Percentiles rank a stretch among this genome's conserved stretches.
Conservation (phyloP, 179 eudicot genomes). For the Spergularia azorica region DNA sequence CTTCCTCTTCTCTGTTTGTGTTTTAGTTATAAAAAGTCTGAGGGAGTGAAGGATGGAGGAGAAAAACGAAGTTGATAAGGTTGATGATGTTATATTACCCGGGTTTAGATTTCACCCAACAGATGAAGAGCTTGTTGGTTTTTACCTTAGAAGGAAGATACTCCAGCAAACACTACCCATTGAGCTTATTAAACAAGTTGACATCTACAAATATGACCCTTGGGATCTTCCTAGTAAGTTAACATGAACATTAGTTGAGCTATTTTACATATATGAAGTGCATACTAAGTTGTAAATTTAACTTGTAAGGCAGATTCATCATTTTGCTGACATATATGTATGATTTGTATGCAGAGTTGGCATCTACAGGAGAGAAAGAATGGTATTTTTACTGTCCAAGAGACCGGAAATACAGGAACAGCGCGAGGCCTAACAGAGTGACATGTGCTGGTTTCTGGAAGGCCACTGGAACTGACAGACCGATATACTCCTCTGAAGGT, state of each 20-base stretch:
- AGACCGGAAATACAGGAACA: constrained; percentile 50
- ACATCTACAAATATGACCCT: constrained; percentile 85
- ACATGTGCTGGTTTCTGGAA: constrained; percentile 95
- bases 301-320: neutral
- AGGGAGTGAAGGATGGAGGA: constrained; percentile 47
- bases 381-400: constrained; percentile 59
- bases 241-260: neutral
- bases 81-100: constrained; percentile 78
- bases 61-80: constrained; percentile 49
- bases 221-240: constrained; percentile 98
- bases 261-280: too few species aligned
- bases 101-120: constrained; percentile 96
- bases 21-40: neutral
- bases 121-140: constrained; percentile 90
- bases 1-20: neutral
- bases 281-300: neutral
- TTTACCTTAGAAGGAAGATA: constrained; percentile 79
- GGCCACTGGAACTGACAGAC: constrained; percentile 94
- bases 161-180: constrained; percentile 67
- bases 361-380: constrained; percentile 49
- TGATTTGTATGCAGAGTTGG: constrained; percentile 32
- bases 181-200: constrained; percentile 89
- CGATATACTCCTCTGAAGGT: constrained; percentile 79
- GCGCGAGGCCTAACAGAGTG: constrained; percentile 71
- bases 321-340: neutral